phyloP scores from a whole-genome alignment of 2,329 filamentous ascomycete species.

The Cercospora sp. region DNA sequence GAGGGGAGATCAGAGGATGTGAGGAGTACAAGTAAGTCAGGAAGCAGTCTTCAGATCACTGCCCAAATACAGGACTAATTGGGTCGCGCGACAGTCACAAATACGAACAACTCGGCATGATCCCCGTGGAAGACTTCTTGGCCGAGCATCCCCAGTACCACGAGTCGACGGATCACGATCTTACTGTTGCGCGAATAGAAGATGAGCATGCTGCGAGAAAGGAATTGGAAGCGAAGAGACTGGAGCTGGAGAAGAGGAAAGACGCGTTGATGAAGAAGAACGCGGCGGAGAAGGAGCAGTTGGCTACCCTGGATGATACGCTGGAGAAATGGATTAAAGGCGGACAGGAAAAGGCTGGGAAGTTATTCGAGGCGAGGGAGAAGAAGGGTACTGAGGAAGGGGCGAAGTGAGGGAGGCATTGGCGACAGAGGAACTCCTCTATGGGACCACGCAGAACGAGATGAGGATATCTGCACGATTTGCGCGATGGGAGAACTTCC shows the following conservation, averaged over 20 bases:
- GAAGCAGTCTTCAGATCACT: too few relatives aligned
- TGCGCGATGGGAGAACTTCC: neutral
- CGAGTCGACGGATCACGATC: slow-evolving; percentile 70
- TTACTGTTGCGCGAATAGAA: slow-evolving; percentile 88
- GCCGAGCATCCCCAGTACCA: slow-evolving; percentile 71
- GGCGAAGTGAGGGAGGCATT: slow-evolving; percentile 6
- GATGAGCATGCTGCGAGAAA: slow-evolving; percentile 85
- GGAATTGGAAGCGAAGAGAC: slow-evolving; percentile 78
- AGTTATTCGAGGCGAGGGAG: slow-evolving; percentile 34
- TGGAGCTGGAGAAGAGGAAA: slow-evolving; percentile 63
- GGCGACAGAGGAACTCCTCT: neutral
- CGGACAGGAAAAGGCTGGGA: slow-evolving; percentile 31
- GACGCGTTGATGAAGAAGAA: slow-evolving; percentile 72
- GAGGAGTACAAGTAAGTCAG: slow-evolving; percentile 76
- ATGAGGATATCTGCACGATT: neutral
- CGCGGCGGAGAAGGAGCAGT: slow-evolving; percentile 88
- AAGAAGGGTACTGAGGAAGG: slow-evolving; percentile 25
- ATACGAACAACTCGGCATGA: slow-evolving; percentile 76
- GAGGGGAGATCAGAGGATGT: slow-evolving; percentile 86
- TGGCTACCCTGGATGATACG: slow-evolving; percentile 87
- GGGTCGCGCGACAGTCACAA: slow-evolving; percentile 7
- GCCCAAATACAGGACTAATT: neutral
- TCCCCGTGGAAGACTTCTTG: slow-evolving; percentile 81
- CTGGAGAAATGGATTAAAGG: slow-evolving; percentile 59
- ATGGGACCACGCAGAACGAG: neutral